These are phyloP conservation scores for Picochlorum sp. DNA, from an alignment of 139 green algal genomes.

Conservation along the genomic window DNA sequence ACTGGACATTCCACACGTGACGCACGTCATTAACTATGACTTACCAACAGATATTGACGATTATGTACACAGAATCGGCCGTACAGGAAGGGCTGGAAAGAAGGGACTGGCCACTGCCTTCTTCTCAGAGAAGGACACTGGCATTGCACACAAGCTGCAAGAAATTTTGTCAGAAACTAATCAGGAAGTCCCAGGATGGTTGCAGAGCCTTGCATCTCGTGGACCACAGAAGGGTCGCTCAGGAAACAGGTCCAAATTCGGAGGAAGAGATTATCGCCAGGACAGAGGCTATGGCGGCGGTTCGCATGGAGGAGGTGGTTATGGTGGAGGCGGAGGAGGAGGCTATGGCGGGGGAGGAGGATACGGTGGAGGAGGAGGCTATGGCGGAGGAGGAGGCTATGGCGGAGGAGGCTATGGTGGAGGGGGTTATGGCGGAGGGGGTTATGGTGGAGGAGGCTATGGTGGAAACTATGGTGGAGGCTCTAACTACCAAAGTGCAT, in stretches of 20 bases:
- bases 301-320: conserved; percentile 21
- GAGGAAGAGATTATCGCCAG: conserved; percentile 84
- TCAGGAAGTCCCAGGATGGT: conserved; percentile 90
- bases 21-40: conserved; percentile 83
- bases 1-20: conserved; percentile 81
- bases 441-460: conserved; percentile 13
- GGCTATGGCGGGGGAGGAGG: conserved; percentile 24
- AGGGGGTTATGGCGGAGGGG: conserved; percentile 17
- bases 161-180: conserved; percentile 88
- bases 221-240: conserved; percentile 40
- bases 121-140: conserved; percentile 87
- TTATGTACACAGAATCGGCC: conserved; percentile 79
- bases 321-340: background rate
- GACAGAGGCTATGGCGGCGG: conserved; percentile 28
- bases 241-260: conserved; percentile 60
- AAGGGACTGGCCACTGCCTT: conserved; percentile 95
- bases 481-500: conserved; percentile 12
- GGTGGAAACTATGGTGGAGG: conserved; percentile 10
- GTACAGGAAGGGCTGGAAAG: conserved; percentile 83
- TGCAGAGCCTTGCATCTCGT: conserved; percentile 65
- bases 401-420: conserved; percentile 29
- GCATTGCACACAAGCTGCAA: conserved; percentile 61
- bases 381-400: conserved; percentile 33
- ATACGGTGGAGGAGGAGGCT: conserved; percentile 26
- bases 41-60: conserved; percentile 79